phyloP scores from a whole-genome alignment of 2,329 filamentous ascomycete genomes.

The Pleoardoris graminearum region DNA sequence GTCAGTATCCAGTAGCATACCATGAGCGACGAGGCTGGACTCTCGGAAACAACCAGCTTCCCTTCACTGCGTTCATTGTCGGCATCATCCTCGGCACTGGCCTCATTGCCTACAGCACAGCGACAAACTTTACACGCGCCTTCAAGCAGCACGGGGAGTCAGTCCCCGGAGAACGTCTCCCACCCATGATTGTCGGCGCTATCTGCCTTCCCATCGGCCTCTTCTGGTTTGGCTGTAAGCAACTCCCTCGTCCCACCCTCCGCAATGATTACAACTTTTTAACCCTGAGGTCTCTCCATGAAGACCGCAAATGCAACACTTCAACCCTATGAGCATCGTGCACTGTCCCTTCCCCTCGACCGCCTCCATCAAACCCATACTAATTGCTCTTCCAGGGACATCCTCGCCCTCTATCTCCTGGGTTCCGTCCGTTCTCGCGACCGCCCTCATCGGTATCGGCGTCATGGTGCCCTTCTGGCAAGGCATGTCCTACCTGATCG shows the following conservation, averaged over 20 bases:
- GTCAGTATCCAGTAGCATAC: constrained; percentile 66
- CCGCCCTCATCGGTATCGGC: constrained; percentile 69
- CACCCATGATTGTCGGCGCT: constrained; percentile 67
- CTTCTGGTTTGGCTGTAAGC: constrained; percentile 63
- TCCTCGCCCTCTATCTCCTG: constrained; percentile 54
- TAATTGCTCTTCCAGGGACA: constrained; percentile 47
- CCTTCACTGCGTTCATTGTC: constrained; percentile 66
- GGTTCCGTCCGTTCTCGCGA: constrained; percentile 61
- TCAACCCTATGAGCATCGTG: constrained; percentile 62
- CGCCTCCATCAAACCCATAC: constrained; percentile 10
- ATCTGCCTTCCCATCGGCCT: constrained; percentile 61
- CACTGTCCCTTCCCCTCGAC: background rate
- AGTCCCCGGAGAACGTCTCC: constrained; percentile 63
- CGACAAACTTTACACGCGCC: constrained; percentile 38
- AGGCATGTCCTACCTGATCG: constrained; percentile 80
- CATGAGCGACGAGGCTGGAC: constrained; percentile 66
- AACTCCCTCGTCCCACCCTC: constrained; percentile 8
- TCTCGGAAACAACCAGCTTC: constrained; percentile 61
- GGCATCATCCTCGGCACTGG: constrained; percentile 59
- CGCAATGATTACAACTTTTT: constrained; percentile 68
- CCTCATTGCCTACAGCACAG: constrained; percentile 37
- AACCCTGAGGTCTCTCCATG: constrained; percentile 63
- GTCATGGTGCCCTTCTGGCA: constrained; percentile 81
- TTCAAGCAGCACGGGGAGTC: constrained; percentile 49
- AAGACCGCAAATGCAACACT: constrained; percentile 67